phyloP scores from a whole-genome alignment of 441 rosid species.

The Corymbia citriodora region DNA sequence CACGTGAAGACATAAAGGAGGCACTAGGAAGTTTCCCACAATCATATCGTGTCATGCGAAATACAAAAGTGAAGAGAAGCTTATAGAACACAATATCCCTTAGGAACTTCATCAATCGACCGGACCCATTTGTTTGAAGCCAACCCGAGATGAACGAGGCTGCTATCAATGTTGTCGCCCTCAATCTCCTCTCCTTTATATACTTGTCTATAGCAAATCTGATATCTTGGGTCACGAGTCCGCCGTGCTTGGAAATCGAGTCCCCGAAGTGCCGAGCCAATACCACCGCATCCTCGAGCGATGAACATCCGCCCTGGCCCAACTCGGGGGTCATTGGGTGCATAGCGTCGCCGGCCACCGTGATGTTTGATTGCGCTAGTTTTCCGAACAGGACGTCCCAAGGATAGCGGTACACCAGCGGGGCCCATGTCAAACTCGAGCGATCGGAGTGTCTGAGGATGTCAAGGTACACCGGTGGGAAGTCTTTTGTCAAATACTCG shows the following conservation, averaged over 20 bases:
- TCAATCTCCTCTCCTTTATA: constrained; percentile 31
- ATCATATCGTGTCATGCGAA: neutral
- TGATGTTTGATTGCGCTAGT: constrained; percentile 16
- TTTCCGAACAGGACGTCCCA: constrained; percentile 24
- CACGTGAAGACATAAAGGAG: too few species aligned
- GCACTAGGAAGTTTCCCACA: neutral
- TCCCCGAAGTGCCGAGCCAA: constrained; percentile 30
- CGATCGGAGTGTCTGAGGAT: constrained; percentile 22
- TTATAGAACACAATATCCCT: constrained; percentile 21
- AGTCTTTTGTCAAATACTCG: constrained; percentile 10
- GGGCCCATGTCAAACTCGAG: constrained; percentile 22
- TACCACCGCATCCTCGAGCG: constrained; percentile 37
- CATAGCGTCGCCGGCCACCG: constrained; percentile 39
- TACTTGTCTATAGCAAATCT: constrained; percentile 13
- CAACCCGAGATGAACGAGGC: constrained; percentile 27
- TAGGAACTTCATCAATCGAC: constrained; percentile 18
- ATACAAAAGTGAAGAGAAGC: neutral
- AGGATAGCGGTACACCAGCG: constrained; percentile 23
- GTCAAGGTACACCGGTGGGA: constrained; percentile 13
- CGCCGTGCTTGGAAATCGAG: neutral
- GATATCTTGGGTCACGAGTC: neutral
- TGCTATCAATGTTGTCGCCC: constrained; percentile 8
- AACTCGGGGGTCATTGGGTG: constrained; percentile 43
- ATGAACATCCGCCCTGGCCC: constrained; percentile 23
- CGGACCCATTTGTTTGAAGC: constrained; percentile 20